Base-by-base conservation (phyloP, 345 rosid genomes). In the Brassica nigra region DNA sequence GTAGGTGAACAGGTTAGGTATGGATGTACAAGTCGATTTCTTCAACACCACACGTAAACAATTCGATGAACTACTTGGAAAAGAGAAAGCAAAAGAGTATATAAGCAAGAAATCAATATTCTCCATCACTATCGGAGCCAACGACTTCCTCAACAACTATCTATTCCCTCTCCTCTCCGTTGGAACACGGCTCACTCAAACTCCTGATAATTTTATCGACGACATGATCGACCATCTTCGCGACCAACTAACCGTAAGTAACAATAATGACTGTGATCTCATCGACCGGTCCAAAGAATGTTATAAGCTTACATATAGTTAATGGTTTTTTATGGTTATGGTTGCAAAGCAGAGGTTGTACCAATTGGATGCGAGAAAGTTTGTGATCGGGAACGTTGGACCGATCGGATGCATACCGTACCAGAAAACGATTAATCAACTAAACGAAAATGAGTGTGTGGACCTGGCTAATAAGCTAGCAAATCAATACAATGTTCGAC, bases 1-100 rank as follows among this genome's bases (percentile, higher is more conserved):
- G 77, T 87, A 94, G 98, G 88, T 95, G 10, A 95, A 95, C 78
- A 86, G 99, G 83, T 73, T 95, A 78, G 90, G 97, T 73, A 83
- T 95, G 97, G 99, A 92, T 68, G 49, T 95, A 78, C 99, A 92
- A 82, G 83, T 95, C 9, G 97, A 95, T 70, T 92, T 84, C 84
- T 95, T 85, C 89, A 90, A 88, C 80, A 91, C 86, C 28, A 95
- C 99, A 6, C 78, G 97, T 54, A 90, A 88, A 81, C 89, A 92
- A 68, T 62, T 95, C 2, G 92, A 95, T 67, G 76, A 82, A 28
- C 68, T 95, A 14, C 62, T 95, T 75, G 97, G 99, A 18, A 62
- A 90, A 72, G 81, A 93, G 0, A 86, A 89, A 80, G 97, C 97
- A 49, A 88, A 83, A 86, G 91, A 92, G 1, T 90, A 79, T 70